Percentiles rank a stretch among this genome's conserved stretches.
These are phyloP conservation scores for Ilyonectria sp. DNA, from an alignment of 2,329 filamentous ascomycete species.

Conservation along the genomic window DNA sequence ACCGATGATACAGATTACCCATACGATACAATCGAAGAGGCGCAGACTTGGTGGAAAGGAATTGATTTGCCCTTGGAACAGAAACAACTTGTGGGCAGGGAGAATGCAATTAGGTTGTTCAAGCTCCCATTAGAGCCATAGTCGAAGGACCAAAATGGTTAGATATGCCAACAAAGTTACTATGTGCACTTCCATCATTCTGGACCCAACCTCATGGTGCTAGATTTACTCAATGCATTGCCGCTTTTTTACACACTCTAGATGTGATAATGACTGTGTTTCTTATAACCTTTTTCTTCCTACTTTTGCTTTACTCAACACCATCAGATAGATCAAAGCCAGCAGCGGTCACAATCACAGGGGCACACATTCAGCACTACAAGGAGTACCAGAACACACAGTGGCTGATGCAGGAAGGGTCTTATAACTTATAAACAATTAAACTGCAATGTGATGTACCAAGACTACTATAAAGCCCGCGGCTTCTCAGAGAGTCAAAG, in stretches of 20 bases:
- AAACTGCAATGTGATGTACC: not conserved
- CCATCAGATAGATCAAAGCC: too few species aligned
- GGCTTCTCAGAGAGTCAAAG: not conserved
- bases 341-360: too few species aligned
- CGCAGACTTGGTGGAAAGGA: conserved; percentile 28
- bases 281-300: too few species aligned
- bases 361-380: too few species aligned
- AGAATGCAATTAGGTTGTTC: conserved; percentile 25
- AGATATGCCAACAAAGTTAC: not conserved
- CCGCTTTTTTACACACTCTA: too few species aligned
- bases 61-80: not conserved
- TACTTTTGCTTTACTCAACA: too few species aligned
- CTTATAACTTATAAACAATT: not conserved
- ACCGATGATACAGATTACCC: conserved; percentile 13
- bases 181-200: not conserved
- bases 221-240: too few species aligned
- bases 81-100: conserved; percentile 4
- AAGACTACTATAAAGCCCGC: not conserved
- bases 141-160: not conserved
- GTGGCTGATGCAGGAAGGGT: too few species aligned
- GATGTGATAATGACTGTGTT: too few species aligned
- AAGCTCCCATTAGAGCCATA: conserved; percentile 23
- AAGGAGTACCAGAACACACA: too few species aligned
- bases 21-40: conserved; percentile 22
- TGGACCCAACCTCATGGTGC: not conserved